A percentile compares a stretch with the other conserved stretches of the same genome.
phyloP scores from a whole-genome alignment of 345 rosid species.

The Ricinus communis region DNA sequence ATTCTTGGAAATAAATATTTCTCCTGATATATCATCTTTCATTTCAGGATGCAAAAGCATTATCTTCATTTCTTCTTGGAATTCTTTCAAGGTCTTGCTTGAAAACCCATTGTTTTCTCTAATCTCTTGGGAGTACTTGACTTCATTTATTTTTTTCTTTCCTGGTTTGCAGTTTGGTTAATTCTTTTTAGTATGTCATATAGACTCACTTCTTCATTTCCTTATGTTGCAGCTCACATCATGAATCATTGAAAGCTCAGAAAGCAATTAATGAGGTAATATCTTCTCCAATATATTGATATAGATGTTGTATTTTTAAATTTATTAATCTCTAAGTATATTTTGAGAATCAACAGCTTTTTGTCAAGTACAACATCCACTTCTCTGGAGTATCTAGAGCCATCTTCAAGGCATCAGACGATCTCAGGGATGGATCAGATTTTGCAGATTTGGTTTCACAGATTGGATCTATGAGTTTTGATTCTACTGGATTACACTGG shows the following conservation, averaged over 20 bases:
- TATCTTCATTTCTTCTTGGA: slow-evolving; percentile 75
- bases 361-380: slow-evolving; percentile 96
- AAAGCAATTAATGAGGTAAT: slow-evolving; percentile 92
- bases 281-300: slow-evolving; percentile 24
- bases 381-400: slow-evolving; percentile 84
- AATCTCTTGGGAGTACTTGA: neutral
- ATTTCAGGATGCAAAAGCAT: slow-evolving; percentile 80
- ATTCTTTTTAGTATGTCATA: neutral
- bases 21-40: slow-evolving; percentile 34
- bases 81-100: slow-evolving; percentile 76
- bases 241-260: slow-evolving; percentile 88
- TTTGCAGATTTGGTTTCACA: slow-evolving; percentile 79
- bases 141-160: neutral
- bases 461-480: slow-evolving; percentile 87
- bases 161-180: neutral
- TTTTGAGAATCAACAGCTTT: slow-evolving; percentile 60
- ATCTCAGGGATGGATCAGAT: slow-evolving; percentile 59
- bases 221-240: slow-evolving; percentile 75
- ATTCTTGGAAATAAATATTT: slow-evolving; percentile 19
- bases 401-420: slow-evolving; percentile 61
- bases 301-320: slow-evolving; percentile 6
- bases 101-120: neutral
- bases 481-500: slow-evolving; percentile 90
- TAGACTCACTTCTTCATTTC: slow-evolving; percentile 6
- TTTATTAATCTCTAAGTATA: slow-evolving; percentile 15